Conservation (phyloP, 2,329 filamentous ascomycete genomes). For the Hymenoscyphus repandus region DNA sequence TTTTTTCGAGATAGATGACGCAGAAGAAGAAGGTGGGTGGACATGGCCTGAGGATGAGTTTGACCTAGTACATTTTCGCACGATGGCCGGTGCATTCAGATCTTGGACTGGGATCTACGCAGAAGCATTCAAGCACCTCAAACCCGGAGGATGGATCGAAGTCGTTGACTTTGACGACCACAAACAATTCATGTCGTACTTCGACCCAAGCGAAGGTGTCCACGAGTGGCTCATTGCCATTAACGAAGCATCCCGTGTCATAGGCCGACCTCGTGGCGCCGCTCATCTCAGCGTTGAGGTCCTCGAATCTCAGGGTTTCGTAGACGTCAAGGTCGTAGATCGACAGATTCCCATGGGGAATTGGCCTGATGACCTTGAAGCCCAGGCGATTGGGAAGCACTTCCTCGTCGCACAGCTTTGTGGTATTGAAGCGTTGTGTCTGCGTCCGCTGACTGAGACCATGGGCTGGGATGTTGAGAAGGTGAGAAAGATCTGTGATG, state of each 20-base stretch:
- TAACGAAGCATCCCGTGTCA: conserved; percentile 14
- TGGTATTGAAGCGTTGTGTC: conserved; percentile 23
- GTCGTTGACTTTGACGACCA: conserved; percentile 29
- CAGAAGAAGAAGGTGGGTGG: conserved; percentile 37
- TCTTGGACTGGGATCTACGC: conserved; percentile 51
- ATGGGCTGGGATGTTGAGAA: conserved; percentile 25
- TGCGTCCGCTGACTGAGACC: conserved; percentile 24
- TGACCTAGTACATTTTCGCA: conserved; percentile 55
- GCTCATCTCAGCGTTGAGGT: conserved; percentile 22
- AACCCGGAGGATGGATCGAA: conserved; percentile 31
- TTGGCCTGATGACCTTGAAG: conserved; percentile 33
- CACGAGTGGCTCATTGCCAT: conserved; percentile 11
- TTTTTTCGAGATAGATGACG: conserved; percentile 61
- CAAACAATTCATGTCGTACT: conserved; percentile 15
- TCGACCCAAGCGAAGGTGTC: conserved; percentile 14
- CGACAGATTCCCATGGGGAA: conserved; percentile 26
- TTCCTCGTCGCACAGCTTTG: conserved; percentile 22
- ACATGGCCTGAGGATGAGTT: conserved; percentile 49
- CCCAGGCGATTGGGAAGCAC: conserved; percentile 21
- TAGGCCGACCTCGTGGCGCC: conserved; percentile 18
- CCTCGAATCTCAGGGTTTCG: conserved; percentile 37
- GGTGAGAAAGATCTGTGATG: conserved; percentile 16
- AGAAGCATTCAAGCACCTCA: conserved; percentile 39
- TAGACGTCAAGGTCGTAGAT: conserved; percentile 33
- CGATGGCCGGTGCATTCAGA: conserved; percentile 52